Percentiles rank a stretch among this genome's conserved stretches.
Conservation (phyloP, 805 yeast species). For the Candida sithepensis region DNA sequence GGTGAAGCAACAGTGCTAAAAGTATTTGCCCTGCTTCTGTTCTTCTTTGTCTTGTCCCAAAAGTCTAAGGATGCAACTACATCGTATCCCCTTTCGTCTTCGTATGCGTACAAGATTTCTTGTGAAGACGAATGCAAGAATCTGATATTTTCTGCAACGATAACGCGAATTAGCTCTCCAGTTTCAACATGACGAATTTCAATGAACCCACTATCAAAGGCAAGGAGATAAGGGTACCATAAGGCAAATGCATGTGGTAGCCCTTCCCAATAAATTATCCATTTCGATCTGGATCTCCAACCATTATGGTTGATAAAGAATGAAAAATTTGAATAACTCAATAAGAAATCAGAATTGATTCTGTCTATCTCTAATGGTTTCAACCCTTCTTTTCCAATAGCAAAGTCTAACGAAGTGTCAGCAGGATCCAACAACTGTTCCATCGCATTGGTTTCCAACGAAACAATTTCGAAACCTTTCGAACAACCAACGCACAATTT, state of each 20-base stretch:
- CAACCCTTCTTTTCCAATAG: conserved; percentile 73
- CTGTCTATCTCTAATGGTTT: conserved; percentile 91
- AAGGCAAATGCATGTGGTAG: conserved; percentile 88
- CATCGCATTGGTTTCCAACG: conserved; percentile 76
- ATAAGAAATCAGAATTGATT: conserved; percentile 80
- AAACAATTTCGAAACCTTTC: conserved; percentile 92
- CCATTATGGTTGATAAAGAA: conserved; percentile 93
- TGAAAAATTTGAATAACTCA: conserved; percentile 89
- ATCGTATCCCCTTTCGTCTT: conserved; percentile 85
- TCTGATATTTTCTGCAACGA: conserved; percentile 87
- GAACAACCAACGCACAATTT: conserved; percentile 94
- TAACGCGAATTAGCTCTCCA: conserved; percentile 81
- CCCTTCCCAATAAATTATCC: conserved; percentile 97
- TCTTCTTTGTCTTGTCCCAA: conserved; percentile 52
- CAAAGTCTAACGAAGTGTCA: conserved; percentile 94
- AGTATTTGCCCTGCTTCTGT: conserved; percentile 19
- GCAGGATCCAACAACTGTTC: conserved; percentile 96
- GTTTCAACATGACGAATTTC: conserved; percentile 90
- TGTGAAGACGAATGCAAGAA: conserved; percentile 86
- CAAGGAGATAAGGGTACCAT: conserved; percentile 89
- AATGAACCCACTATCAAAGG: conserved; percentile 86
- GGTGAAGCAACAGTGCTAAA: not conserved
- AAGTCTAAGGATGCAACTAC: conserved; percentile 90
- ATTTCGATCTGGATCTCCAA: conserved; percentile 91
- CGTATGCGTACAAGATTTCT: conserved; percentile 90